Base-by-base conservation (phyloP, 768 basidiomycete genomes). In the Clitopilus hobsonii region DNA sequence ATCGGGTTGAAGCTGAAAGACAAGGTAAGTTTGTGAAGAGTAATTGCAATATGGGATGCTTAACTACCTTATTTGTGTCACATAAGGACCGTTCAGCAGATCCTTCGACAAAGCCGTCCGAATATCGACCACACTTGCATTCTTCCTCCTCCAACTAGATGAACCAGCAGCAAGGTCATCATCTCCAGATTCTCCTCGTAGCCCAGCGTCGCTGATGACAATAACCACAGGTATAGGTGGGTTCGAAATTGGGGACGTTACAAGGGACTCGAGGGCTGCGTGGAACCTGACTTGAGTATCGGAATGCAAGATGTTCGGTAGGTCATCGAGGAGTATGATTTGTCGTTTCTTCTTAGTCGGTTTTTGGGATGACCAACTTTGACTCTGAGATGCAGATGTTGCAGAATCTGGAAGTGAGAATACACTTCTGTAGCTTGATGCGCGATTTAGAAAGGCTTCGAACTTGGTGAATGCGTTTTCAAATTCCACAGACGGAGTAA, bases 271-370 rank as follows among this genome's bases (percentile, higher is more conserved):
- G 0, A 97, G 66, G 5, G 86, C 76, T 0, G 81, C 75, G 64
- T 94, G 93, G 67, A 96, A 95, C 7, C 81, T 79, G 13, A 73
- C 69, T 62, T 84, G 86, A 0, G 87, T 91, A 22, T 77, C 71
- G 5, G 73, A 68, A 69, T 94, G 92, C 4, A 92, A 73, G 53
- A 98, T 82, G 65, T 98, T 98, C 0, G 96, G 97, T 1, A 99
- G 79, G 54, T 95, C 90, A 69, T 95, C 92, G 6, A 97, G 74
- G 3, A 98, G 82, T 52, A 98, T 78, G 5, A 95, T 64, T 28
- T 85, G 84, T 0, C 77, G 79, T 59, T 71, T 72, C 50, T 56
- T 52, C 25, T 54, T 26, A n/a, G n/a, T n/a, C 25, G 51, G 22
- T 18, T 38, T 27, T 7, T 54, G 63, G 20, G 56, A 51, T 11